Conservation (phyloP, 441 rosid genomes). For the Eutrema salsugineum region DNA sequence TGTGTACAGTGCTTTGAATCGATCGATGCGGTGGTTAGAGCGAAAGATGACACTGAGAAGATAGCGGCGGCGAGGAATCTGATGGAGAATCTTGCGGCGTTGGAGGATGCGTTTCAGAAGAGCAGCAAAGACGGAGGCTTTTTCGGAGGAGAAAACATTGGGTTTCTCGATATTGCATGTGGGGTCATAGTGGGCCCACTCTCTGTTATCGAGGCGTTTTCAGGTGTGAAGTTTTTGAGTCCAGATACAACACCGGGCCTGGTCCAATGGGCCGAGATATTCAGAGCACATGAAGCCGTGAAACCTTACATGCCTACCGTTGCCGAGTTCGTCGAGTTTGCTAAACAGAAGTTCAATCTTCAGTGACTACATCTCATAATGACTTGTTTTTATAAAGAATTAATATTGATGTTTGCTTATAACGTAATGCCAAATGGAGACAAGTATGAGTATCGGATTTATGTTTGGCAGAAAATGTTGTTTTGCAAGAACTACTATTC, state of each 20-base stretch:
- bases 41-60: constrained; percentile 37
- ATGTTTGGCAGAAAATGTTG: neutral
- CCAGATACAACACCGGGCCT: constrained; percentile 45
- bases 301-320: constrained; percentile 59
- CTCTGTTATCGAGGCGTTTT: constrained; percentile 36
- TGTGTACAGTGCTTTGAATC: constrained; percentile 6
- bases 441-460: neutral
- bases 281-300: constrained; percentile 52
- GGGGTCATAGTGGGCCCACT: constrained; percentile 56
- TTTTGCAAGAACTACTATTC: neutral
- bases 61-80: constrained; percentile 32
- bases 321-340: constrained; percentile 50
- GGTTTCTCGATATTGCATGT: constrained; percentile 58
- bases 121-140: constrained; percentile 56
- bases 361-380: neutral
- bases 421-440: neutral
- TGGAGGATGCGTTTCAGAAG: constrained; percentile 53
- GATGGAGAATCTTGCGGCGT: constrained; percentile 35
- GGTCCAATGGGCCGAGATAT: constrained; percentile 50
- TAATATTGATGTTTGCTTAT: neutral
- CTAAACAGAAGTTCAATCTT: constrained; percentile 16
- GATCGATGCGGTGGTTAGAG: constrained; percentile 48
- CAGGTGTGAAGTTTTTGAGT: constrained; percentile 39
- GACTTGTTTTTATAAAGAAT: neutral
- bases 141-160: constrained; percentile 66